Evolutionary conservation across 2,329 filamentous ascomycete species (phyloP).

Genomic region (Trichophyton mentagrophytes): DNA sequence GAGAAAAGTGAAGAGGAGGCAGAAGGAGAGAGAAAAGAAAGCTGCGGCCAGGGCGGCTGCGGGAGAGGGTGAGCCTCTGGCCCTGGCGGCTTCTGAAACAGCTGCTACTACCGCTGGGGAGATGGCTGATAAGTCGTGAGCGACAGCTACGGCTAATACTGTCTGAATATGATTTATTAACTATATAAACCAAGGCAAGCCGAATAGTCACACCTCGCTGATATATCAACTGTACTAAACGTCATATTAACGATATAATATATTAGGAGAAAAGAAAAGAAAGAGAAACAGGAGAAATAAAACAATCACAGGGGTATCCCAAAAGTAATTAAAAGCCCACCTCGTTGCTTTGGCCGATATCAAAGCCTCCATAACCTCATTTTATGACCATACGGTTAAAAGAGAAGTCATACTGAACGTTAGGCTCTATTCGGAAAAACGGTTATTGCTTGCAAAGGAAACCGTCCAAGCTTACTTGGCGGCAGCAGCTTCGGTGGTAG

Average conservation of each 20-base stretch:
- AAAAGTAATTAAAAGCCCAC: background rate
- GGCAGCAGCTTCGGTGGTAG: background rate
- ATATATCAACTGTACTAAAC: background rate
- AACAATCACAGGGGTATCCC: constrained; percentile 2
- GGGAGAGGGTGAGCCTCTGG: background rate
- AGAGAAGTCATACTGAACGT: background rate
- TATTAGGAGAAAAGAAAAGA: background rate
- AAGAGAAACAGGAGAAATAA: background rate
- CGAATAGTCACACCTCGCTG: background rate
- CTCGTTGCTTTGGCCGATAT: background rate
- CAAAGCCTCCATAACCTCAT: background rate
- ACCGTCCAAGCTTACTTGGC: background rate
- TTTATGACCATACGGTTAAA: background rate
- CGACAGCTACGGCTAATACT: background rate
- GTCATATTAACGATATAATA: background rate
- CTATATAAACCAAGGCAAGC: background rate
- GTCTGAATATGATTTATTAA: background rate
- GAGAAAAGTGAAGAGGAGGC: constrained; percentile 14
- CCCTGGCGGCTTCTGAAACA: background rate
- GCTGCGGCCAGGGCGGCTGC: constrained; percentile 5
- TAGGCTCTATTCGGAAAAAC: background rate
- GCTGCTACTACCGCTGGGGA: background rate
- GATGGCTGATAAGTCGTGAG: background rate
- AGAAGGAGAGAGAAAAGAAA: constrained; percentile 15
- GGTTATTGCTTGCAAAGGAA: background rate